Base-by-base conservation (phyloP, 495 filamentous ascomycete genomes). In the Recurvomyces mirabilis region DNA sequence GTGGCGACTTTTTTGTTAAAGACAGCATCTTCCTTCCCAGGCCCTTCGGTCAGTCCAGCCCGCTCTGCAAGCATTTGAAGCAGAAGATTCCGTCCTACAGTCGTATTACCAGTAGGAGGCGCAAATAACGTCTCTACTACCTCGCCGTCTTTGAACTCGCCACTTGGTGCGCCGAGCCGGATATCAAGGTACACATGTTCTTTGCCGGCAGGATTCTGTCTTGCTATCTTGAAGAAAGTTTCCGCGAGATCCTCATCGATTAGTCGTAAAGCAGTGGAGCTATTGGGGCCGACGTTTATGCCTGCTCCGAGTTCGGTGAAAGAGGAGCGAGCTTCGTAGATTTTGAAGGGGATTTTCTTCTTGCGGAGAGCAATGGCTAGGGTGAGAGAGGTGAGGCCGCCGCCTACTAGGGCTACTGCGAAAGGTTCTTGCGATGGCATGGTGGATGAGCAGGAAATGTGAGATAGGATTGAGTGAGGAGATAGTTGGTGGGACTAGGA, bases 161-260 rank as follows among this genome's bases (percentile, higher is more conserved):
- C 33, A 2, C 38, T 48, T 7, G 45, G 23, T n/a, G 45, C 45
- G n/a, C 50, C 50, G 17, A 49, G 29, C 13, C 45, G 50, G 4
- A 43, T 7, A 11, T 44, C 15, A 20, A 53, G 30, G 45, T 45
- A 53, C 3, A 44, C 31, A n/a, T 49, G 10, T 41, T 66, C 60
- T n/a, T 57, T 57, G 0, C 52, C 38, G 41, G 58, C 62, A 10
- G 59, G 52, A 39, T 72, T 69, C n/a, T 57, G 53, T 1, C 67
- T 69, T 47, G 49, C 53, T 21, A 52, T 38, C 22, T 43, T 37
- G 17, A 40, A 33, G 41, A 56, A 49, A n/a, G 45, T 49, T 14
- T 58, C 34, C 17, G 26, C 51, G n/a, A 52, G 37, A 18, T 9
- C 18, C 1, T 30, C n/a, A 31, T 53, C 46, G 43, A 59, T 54